These are phyloP conservation scores for Cryptosporidium canis DNA, from an alignment of 169 alveolate species.

Conservation along the genomic window DNA sequence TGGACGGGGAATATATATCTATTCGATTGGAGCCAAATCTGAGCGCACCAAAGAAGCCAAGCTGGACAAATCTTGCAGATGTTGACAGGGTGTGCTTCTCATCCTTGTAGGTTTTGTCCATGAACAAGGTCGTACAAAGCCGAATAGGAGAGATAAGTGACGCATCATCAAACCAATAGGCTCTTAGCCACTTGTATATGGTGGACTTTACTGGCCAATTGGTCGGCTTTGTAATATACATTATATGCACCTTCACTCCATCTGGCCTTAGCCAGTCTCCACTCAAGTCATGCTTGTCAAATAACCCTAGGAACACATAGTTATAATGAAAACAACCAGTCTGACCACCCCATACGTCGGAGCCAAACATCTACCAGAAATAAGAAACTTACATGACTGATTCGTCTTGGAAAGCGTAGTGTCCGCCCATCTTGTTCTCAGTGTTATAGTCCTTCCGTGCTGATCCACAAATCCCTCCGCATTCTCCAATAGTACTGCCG, in stretches of 20 bases:
- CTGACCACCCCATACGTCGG: no score
- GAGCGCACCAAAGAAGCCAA: slow-evolving; percentile 78
- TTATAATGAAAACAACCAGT: not conserved
- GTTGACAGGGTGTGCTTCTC: slow-evolving; percentile 75
- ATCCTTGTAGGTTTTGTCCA: slow-evolving; percentile 75
- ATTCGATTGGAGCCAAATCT: slow-evolving; percentile 79
- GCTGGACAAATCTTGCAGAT: slow-evolving; percentile 77
- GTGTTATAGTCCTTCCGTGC: slow-evolving; percentile 75
- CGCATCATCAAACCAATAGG: slow-evolving; percentile 79
- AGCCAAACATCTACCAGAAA: no score
- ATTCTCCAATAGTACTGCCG: slow-evolving; percentile 75
- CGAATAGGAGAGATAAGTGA: slow-evolving; percentile 75
- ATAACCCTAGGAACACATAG: slow-evolving; percentile 14
- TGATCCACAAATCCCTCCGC: slow-evolving; percentile 79
- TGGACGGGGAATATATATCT: slow-evolving; percentile 76
- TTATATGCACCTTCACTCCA: slow-evolving; percentile 74
- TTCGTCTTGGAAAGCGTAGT: slow-evolving; percentile 54
- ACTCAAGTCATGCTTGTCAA: slow-evolving; percentile 73
- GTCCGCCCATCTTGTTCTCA: slow-evolving; percentile 75
- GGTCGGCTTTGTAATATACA: slow-evolving; percentile 47
- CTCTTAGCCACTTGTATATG: slow-evolving; percentile 70
- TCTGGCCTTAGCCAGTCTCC: slow-evolving; percentile 79
- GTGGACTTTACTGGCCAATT: slow-evolving; percentile 75
- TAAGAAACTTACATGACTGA: slow-evolving; percentile 66
- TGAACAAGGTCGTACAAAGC: slow-evolving; percentile 75